Percentiles rank a stretch among this genome's conserved stretches.
Evolutionary conservation across 495 filamentous ascomycete genomes (phyloP).

Genomic region (Penicillium goetzii): DNA sequence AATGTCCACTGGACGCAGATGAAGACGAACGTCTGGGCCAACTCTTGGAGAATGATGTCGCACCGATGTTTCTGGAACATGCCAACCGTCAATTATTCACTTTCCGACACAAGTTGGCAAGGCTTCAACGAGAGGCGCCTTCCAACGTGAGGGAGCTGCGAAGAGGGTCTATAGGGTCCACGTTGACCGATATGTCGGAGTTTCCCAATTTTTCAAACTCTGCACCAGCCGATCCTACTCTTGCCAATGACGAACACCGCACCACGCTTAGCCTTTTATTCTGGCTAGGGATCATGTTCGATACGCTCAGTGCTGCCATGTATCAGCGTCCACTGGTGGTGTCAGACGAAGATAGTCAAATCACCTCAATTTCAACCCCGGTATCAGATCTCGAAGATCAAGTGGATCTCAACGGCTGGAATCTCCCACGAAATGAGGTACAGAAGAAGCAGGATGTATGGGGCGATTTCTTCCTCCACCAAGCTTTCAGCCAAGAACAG

Average conservation of each 20-base stretch:
- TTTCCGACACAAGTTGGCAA: slow-evolving; percentile 35
- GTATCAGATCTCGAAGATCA: neutral
- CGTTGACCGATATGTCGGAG: neutral
- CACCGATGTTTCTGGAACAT: slow-evolving; percentile 43
- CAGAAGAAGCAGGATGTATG: slow-evolving; percentile 28
- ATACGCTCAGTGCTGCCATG: slow-evolving; percentile 53
- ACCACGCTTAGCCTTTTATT: slow-evolving; percentile 48
- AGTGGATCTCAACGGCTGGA: slow-evolving; percentile 22
- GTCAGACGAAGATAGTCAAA: slow-evolving; percentile 50
- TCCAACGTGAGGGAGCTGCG: neutral
- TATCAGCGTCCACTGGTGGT: slow-evolving; percentile 48
- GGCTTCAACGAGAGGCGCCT: slow-evolving; percentile 20
- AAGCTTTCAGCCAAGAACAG: slow-evolving; percentile 16
- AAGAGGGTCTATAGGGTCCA: slow-evolving; percentile 12
- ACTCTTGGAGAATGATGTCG: slow-evolving; percentile 42
- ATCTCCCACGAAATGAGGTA: slow-evolving; percentile 2
- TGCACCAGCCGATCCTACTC: slow-evolving; percentile 12
- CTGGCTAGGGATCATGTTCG: slow-evolving; percentile 57
- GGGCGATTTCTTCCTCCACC: slow-evolving; percentile 41
- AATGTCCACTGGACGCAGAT: slow-evolving; percentile 36
- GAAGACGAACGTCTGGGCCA: slow-evolving; percentile 27
- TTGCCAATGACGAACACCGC: slow-evolving; percentile 35
- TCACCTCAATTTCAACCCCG: slow-evolving; percentile 12
- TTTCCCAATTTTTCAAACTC: neutral
- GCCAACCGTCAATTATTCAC: slow-evolving; percentile 41